Base-by-base conservation (phyloP, 305 asterid genomes). In the Stenogyne calaminthoides region DNA sequence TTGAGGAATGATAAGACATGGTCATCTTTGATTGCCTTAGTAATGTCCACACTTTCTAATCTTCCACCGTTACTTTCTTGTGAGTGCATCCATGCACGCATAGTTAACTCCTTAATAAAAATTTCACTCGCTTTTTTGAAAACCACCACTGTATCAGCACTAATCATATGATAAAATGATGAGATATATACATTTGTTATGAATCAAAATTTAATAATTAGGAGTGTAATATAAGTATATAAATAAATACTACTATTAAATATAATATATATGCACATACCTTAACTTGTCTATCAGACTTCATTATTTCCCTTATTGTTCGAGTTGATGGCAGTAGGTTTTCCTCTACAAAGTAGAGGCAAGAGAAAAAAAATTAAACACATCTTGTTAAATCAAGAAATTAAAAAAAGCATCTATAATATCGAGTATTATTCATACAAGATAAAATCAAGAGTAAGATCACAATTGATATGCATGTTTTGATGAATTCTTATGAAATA, bases 271-370 rank as follows among this genome's bases (percentile, higher is more conserved):
- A 29, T 29, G 25, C 36, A 56, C 67, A 14, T 68, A 85, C 92
- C 87, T 84, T 79, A 3, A 85, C 87, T 37, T 75, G 65, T 69
- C 73, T 76, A 8, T 82, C 81, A 11, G 87, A 79, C 71, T 88
- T 85, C 69, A 82, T 84, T 16, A 75, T 75, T 76, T 78, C 80
- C 77, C 75, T 87, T 64, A 85, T 22, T 22, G 25, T 70, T 59
- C 88, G 83, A 73, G 86, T 76, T 32, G 84, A 64, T 58, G 90
- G 92, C 16, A 85, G 78, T 44, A 19, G 11, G 27, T 70, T 72
- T 12, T 61, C 65, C 44, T 78, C 90, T 87, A 47, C 27, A 9
- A 34, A 54, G 12, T 9, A 7, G 4, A 10, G 6, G 7, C 39
- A 34, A 4, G 6, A 34, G 39, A 3, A 1, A 40, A 40, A 40